Evolutionary conservation across 2,329 filamentous ascomycete genomes (phyloP), one percentile per base, ranked within the genome.

Genomic region (Dothidotthia symphoricarpi): DNA sequence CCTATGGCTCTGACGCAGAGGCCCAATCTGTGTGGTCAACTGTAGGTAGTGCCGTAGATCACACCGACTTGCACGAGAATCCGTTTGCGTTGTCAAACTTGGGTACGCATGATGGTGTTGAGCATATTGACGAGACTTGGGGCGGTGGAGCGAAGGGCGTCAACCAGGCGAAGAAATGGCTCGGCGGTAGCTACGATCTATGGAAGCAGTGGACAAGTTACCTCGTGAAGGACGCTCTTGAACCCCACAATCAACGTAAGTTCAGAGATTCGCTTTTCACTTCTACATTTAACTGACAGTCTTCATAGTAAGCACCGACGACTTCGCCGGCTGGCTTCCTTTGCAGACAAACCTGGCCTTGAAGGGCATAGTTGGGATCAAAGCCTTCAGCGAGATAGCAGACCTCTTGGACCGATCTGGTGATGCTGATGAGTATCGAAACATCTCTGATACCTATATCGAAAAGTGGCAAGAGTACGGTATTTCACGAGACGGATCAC

Each of bases 271-370:
- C 6, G 28, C 19, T 9, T 6, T 22, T 22, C 9, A 22, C 19
- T 22, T 9, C 5, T 6, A 22, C 9, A 22, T 22, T 34, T 5
- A 4, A 6, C 25, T 27, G 25, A 27, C 11, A 6, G 25, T 27
- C 6, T 6, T 0, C 12, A 10, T 38, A 78, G 75, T 93, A 12
- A 88, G 82, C 14, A 93, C 87, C 1, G 87, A 93, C 57, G 87
- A 93, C 59, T 93, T 91, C 62, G 86, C 87, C 2, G 87, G 87
- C 27, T 83, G 83, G 64, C 73, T 89, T 14, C 78, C 82, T 4
- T 82, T 90, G 47, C 86, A 91, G 63, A 90, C 86, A 2, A 90
- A 93, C 57, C 73, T 93, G 15, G 87, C 86, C 0, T 73, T 93
- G 44, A 93, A 93, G 67, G 87, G 87, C 28, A 90, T 91, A 50